Evolutionary conservation across 495 filamentous ascomycete species (phyloP), one percentile per base, ranked within the genome.

Genomic region (Aspergillus mulundensis): DNA sequence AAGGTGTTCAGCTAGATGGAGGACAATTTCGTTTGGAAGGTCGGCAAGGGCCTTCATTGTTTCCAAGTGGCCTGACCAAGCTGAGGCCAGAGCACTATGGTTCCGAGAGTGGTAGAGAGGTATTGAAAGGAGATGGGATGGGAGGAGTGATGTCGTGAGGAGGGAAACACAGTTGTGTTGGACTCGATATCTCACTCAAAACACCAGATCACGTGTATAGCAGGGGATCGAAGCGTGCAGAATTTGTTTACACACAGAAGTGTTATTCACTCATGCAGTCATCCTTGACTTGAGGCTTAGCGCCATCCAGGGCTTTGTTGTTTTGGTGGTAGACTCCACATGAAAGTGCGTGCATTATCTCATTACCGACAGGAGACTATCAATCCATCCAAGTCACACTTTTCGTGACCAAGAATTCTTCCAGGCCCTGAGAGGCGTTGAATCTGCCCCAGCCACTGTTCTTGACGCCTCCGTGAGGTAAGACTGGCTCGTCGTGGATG

Each of bases 381-480:
- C 56, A 70, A 59, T 75, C 72, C 74, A 75, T 75, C 74, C 83
- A 95, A 7, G 90, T 95, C 16, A 96, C 79, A 38, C 83, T 91
- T 81, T 96, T 96, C 20, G 83, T 84, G 60, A 82, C 77, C 66
- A 92, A 67, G 73, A 91, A 96, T 74, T 96, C 91, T 40, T 87
- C 72, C 46, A 86, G 52, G 0, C 82, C 83, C 61, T 75, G 75
- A 20, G 65, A 67, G 0, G 69, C 74, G 63, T 82, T 83, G 61
- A 86, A 86, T 8, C 83, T 66, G 0, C 91, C 91, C 73, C 83
- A 92, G 3, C 91, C 91, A 61, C 87, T 90, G 50, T 84, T 81
- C 80, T 96, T 96, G 50, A 84, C 83, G 19, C 91, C 91, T 14
- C 91, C 90, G 72, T 95, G 90, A 15, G 90, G 89, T 47, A 95